Conservation (phyloP, 202 grass and related monocot species). For the Zoysia matrella region DNA sequence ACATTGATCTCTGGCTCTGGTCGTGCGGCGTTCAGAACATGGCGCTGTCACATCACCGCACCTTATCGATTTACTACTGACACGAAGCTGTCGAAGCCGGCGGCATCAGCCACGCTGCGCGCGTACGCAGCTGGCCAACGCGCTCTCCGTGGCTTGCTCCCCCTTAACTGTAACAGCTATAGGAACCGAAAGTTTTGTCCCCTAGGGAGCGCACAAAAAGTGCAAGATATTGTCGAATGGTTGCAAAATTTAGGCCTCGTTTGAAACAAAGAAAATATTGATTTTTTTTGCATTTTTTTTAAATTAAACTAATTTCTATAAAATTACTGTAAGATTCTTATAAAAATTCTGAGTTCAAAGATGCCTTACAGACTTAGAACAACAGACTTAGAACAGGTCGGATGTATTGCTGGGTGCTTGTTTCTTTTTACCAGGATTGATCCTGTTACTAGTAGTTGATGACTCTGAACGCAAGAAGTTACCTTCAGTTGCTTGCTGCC, state of each 20-base stretch:
- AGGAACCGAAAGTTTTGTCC: slow-evolving; percentile 35
- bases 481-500: neutral
- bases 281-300: too few relatives aligned
- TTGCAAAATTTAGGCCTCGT: neutral
- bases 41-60: slow-evolving; percentile 86
- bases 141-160: slow-evolving; percentile 28
- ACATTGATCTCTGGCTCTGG: slow-evolving; percentile 98
- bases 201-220: slow-evolving; percentile 28
- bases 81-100: slow-evolving; percentile 11
- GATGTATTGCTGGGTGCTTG: neutral
- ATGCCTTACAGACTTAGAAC: too few relatives aligned
- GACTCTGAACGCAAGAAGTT: neutral
- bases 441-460: neutral
- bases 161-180: slow-evolving; percentile 1
- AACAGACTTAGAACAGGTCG: too few relatives aligned
- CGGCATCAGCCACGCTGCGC: neutral
- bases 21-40: slow-evolving; percentile 79
- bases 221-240: slow-evolving; percentile 29
- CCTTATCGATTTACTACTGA: slow-evolving; percentile 95
- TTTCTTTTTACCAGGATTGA: neutral
- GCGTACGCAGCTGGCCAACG: slow-evolving; percentile 1
- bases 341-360: too few relatives aligned
- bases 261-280: too few relatives aligned
- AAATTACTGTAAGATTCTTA: too few relatives aligned
- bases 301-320: too few relatives aligned